These are phyloP conservation scores for Eudorina sp. DNA, from an alignment of 139 green algal species.

Conservation along the genomic window DNA sequence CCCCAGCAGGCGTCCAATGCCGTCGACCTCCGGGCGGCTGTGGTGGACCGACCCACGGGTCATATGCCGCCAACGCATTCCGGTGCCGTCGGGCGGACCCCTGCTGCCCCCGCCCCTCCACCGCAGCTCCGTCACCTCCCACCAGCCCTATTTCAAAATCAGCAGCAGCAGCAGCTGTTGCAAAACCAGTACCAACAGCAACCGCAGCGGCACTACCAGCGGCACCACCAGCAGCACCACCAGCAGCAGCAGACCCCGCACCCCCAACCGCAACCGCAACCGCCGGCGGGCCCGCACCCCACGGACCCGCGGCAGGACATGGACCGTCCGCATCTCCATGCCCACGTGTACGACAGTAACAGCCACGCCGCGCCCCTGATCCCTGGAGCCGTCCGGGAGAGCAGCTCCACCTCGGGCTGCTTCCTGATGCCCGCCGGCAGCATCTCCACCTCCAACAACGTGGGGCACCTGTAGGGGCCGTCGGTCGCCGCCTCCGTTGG, in stretches of 20 bases:
- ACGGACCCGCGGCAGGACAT: neutral
- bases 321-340: neutral
- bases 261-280: too few species aligned
- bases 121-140: too few species aligned
- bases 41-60: too few species aligned
- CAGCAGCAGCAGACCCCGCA: neutral
- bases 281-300: too few species aligned
- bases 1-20: too few species aligned
- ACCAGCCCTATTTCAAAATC: too few species aligned
- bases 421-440: neutral
- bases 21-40: too few species aligned
- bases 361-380: neutral
- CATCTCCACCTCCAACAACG: neutral
- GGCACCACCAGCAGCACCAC: neutral
- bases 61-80: too few species aligned
- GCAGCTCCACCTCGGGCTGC: neutral
- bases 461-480: too few species aligned
- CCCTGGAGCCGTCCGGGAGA: neutral
- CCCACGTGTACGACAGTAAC: neutral
- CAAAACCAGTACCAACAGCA: neutral
- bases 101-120: too few species aligned
- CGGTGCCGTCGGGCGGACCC: too few species aligned
- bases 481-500: too few species aligned
- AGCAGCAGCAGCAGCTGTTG: neutral
- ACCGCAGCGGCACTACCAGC: neutral